Evolutionary conservation across 2,329 filamentous ascomycete genomes (phyloP).

Genomic region (Penicillium concentricum): DNA sequence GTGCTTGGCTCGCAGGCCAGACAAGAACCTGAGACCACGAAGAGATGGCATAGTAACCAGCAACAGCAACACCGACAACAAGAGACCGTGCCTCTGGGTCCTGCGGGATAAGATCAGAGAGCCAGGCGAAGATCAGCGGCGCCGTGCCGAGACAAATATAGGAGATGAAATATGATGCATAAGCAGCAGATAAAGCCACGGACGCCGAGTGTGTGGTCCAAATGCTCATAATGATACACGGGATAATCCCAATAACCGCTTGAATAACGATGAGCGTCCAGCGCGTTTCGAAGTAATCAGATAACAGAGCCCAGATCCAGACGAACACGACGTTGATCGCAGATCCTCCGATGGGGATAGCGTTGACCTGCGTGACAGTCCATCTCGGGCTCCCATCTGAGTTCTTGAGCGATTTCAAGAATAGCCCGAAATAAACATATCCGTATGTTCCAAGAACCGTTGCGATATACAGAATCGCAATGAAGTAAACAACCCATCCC

Average conservation of each 20-base stretch:
- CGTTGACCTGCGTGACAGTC: conserved; percentile 48
- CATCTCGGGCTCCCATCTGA: conserved; percentile 46
- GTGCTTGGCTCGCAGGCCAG: conserved; percentile 54
- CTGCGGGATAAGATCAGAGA: conserved; percentile 52
- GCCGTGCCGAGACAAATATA: conserved; percentile 52
- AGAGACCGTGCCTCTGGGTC: conserved; percentile 52
- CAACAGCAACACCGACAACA: conserved; percentile 51
- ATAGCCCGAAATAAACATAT: conserved; percentile 34
- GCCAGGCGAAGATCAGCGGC: conserved; percentile 54
- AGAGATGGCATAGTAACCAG: conserved; percentile 52
- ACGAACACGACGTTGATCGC: conserved; percentile 53
- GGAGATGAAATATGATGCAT: conserved; percentile 54
- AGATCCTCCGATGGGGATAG: conserved; percentile 50
- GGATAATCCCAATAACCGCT: conserved; percentile 48
- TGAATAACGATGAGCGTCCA: conserved; percentile 54
- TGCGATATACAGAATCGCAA: conserved; percentile 47
- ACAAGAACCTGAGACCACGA: conserved; percentile 55
- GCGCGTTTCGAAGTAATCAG: conserved; percentile 50
- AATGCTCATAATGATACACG: conserved; percentile 54
- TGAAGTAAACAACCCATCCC: conserved; percentile 49
- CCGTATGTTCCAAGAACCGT: conserved; percentile 50
- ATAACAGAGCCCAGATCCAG: conserved; percentile 56
- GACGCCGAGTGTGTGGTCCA: conserved; percentile 50
- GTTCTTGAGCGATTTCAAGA: conserved; percentile 24
- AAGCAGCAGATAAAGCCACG: conserved; percentile 49